Evolutionary conservation across 441 rosid species (phyloP).

Genomic region (Isatis lusitanica): DNA sequence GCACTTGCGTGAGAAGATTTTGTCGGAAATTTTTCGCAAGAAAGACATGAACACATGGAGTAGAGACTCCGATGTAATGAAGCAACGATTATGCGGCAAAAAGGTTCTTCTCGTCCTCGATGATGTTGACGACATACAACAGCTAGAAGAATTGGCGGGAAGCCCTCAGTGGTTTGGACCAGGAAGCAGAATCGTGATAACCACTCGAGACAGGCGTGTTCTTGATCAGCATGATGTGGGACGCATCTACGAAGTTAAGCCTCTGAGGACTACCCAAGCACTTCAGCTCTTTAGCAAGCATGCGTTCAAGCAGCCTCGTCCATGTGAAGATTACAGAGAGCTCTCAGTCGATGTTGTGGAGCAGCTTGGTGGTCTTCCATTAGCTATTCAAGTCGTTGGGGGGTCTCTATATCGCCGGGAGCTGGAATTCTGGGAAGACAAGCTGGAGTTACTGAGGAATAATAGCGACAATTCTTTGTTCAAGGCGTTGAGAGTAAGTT

Average conservation of each 20-base stretch:
- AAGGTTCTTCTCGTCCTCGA: conserved; percentile 45
- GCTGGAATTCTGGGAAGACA: conserved; percentile 38
- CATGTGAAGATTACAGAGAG: conserved; percentile 6
- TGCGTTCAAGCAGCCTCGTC: conserved; percentile 26
- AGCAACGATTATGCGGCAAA: conserved; percentile 20
- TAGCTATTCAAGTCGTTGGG: conserved; percentile 31
- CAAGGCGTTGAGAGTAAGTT: conserved; percentile 39
- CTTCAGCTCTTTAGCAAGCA: conserved; percentile 34
- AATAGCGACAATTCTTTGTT: conserved; percentile 32
- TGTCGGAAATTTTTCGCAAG: conserved; percentile 31
- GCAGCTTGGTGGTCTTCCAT: conserved; percentile 31
- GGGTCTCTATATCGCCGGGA: conserved; percentile 32
- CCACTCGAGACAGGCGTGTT: conserved; percentile 39
- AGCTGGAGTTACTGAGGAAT: conserved; percentile 36
- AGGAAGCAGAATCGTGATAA: conserved; percentile 43
- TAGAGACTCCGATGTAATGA: conserved; percentile 17
- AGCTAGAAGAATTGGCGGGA: conserved; percentile 34
- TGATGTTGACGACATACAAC: conserved; percentile 37
- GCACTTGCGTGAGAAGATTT: conserved; percentile 33
- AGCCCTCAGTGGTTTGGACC: conserved; percentile 31
- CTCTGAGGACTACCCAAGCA: conserved; percentile 23
- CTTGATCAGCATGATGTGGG: conserved; percentile 28
- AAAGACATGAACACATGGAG: conserved; percentile 7
- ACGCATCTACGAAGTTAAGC: conserved; percentile 29
- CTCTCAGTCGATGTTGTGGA: conserved; percentile 14